A percentile compares a stretch with the other conserved stretches of the same genome.
These are phyloP conservation scores for Fusarium pseudograminearum DNA, from an alignment of 2,329 filamentous ascomycete genomes.

Conservation along the genomic window DNA sequence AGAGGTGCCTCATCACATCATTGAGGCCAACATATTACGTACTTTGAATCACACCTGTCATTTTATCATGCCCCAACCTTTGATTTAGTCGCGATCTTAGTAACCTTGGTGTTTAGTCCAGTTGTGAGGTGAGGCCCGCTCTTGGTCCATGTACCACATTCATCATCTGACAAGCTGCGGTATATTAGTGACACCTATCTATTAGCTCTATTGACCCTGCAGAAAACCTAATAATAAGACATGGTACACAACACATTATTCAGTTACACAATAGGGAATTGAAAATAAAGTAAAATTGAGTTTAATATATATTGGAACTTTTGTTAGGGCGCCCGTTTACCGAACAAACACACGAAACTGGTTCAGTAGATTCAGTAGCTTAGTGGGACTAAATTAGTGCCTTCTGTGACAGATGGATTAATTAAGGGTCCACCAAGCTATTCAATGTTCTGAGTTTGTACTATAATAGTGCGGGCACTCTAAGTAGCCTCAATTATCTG, in stretches of 20 bases:
- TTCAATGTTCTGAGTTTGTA: no score
- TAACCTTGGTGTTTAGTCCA: background rate
- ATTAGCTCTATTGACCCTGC: background rate
- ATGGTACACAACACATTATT: background rate
- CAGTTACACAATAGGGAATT: background rate
- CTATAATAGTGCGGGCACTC: no score
- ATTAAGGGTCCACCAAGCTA: no score
- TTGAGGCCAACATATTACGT: background rate
- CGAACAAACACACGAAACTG: no score
- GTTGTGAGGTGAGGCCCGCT: background rate
- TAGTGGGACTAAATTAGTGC: no score
- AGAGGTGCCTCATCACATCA: background rate
- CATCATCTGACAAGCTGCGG: accelerated
- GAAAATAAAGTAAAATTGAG: background rate
- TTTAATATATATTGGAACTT: background rate
- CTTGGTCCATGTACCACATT: background rate
- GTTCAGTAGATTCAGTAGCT: no score
- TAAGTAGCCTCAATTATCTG: background rate
- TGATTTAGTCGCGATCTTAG: background rate
- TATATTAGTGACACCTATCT: accelerated
- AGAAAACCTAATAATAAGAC: background rate
- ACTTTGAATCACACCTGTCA: background rate
- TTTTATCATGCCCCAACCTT: accelerated
- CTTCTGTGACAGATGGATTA: no score
- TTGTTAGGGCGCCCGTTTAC: background rate